These are phyloP conservation scores for Candida glucosophila DNA, from an alignment of 1,139 yeast species.

Conservation along the genomic window DNA sequence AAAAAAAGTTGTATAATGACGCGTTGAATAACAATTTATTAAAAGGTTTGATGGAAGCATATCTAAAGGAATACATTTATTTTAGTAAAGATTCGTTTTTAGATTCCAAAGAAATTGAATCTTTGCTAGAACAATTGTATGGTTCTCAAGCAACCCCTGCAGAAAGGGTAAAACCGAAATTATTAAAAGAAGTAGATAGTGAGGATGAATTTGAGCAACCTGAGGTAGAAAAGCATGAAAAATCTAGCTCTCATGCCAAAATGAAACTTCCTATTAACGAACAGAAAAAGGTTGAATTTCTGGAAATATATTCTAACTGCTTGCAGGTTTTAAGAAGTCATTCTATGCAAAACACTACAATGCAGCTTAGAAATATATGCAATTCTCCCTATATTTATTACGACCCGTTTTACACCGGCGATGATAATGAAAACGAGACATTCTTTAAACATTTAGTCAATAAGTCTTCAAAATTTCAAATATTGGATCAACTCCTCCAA, in stretches of 20 bases:
- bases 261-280: background rate
- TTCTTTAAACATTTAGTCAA: slow-evolving; percentile 27
- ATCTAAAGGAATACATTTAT: slow-evolving; percentile 38
- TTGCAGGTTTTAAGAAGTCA: slow-evolving; percentile 15
- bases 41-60: slow-evolving; percentile 30
- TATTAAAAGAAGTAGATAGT: slow-evolving; percentile 19
- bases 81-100: slow-evolving; percentile 19
- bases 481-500: slow-evolving; percentile 55
- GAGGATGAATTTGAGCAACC: slow-evolving; percentile 16
- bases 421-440: slow-evolving; percentile 6
- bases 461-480: slow-evolving; percentile 64
- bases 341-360: slow-evolving; percentile 53
- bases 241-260: background rate
- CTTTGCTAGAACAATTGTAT: slow-evolving; percentile 17
- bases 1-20: slow-evolving; percentile 53
- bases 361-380: slow-evolving; percentile 80
- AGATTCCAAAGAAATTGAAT: slow-evolving; percentile 14
- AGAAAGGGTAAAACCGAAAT: slow-evolving; percentile 4
- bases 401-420: slow-evolving; percentile 40
- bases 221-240: slow-evolving; percentile 1
- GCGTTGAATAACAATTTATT: slow-evolving; percentile 43
- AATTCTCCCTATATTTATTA: slow-evolving; percentile 79
- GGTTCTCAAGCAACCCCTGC: slow-evolving; percentile 5
- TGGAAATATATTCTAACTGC: slow-evolving; percentile 10
- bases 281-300: background rate